phyloP scores from a whole-genome alignment of 768 basidiomycete species.

The Serendipita sp. region DNA sequence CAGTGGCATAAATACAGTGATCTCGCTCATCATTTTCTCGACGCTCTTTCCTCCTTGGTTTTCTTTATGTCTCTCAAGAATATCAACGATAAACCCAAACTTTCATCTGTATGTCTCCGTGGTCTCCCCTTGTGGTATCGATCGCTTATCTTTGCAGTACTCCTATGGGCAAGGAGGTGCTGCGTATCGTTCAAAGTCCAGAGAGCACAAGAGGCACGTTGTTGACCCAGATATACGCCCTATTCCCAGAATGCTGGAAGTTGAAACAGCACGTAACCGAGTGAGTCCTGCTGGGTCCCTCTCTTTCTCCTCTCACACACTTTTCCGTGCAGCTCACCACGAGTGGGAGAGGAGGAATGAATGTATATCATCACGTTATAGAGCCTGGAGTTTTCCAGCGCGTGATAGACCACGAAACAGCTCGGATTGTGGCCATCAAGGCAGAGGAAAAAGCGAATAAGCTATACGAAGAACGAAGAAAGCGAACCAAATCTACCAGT shows the following conservation, averaged over 20 bases:
- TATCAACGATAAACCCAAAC: neutral
- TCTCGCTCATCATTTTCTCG: neutral
- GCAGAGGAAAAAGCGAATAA: neutral
- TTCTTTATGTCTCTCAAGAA: neutral
- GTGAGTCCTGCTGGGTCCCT: neutral
- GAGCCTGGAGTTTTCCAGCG: constrained; percentile 3
- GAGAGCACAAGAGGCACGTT: neutral
- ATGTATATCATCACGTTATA: neutral
- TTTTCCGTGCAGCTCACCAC: neutral
- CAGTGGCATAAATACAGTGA: no score
- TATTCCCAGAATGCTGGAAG: neutral
- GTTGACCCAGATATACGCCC: neutral
- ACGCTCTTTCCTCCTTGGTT: no score
- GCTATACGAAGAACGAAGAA: neutral
- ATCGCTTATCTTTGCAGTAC: neutral
- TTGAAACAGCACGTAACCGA: constrained; percentile 5
- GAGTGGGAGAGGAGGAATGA: neutral
- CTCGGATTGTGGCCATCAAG: neutral
- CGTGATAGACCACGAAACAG: neutral
- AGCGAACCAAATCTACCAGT: neutral
- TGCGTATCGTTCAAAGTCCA: neutral
- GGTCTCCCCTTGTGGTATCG: neutral
- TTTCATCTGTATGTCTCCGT: neutral
- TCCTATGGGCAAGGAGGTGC: constrained; percentile 1
- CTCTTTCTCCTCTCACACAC: neutral